phyloP scores from a whole-genome alignment of 1,284 basidiomycete genomes.

The Melampsora abietis-canadensis region DNA sequence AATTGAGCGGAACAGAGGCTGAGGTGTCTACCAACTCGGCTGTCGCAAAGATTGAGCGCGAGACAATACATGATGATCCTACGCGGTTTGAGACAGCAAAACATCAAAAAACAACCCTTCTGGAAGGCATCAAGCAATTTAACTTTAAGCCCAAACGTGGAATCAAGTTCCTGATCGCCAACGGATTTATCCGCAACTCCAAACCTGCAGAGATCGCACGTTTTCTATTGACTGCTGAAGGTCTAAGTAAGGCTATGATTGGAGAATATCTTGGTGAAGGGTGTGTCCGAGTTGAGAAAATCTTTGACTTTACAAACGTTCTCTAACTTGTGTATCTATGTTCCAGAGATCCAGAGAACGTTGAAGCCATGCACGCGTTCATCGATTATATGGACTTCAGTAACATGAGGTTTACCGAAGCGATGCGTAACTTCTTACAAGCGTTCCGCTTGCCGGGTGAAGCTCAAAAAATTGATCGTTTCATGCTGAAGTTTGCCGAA shows the following conservation, averaged over 20 bases:
- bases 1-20: constrained; percentile 39
- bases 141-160: constrained; percentile 97
- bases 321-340: constrained; percentile 1
- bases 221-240: constrained; percentile 86
- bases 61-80: constrained; percentile 71
- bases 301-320: not conserved
- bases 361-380: constrained; percentile 92
- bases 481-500: constrained; percentile 96
- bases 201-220: constrained; percentile 76
- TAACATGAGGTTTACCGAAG: constrained; percentile 75
- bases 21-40: constrained; percentile 51
- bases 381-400: constrained; percentile 85
- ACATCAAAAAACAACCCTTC: constrained; percentile 88
- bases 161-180: constrained; percentile 80
- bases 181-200: constrained; percentile 77
- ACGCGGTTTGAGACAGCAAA: constrained; percentile 92
- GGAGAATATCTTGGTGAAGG: constrained; percentile 97
- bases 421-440: constrained; percentile 80
- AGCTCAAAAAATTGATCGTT: constrained; percentile 96
- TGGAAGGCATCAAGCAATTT: constrained; percentile 96
- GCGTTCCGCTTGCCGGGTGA: constrained; percentile 93
- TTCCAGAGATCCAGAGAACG: constrained; percentile 73
- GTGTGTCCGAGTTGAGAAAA: constrained; percentile 57
- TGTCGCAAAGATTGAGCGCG: constrained; percentile 68
- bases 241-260: constrained; percentile 90